Percentiles rank a stretch among this genome's conserved stretches.
phyloP scores from a whole-genome alignment of 257 asterid species.

The Coffea canephora region DNA sequence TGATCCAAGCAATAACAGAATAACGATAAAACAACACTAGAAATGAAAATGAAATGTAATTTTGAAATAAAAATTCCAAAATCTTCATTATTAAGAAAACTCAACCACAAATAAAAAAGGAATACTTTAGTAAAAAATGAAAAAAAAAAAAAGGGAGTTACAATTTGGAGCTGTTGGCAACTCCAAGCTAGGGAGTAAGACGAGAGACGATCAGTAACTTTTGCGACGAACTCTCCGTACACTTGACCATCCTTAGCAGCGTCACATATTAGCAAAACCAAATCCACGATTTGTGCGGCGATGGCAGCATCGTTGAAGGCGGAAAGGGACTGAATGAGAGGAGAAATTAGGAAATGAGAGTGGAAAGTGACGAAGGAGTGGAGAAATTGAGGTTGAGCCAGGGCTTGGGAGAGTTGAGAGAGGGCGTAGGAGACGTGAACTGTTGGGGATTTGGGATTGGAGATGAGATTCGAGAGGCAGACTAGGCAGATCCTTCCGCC shows the following conservation, averaged over 20 bases:
- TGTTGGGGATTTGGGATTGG: slow-evolving; percentile 71
- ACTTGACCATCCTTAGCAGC: slow-evolving; percentile 32
- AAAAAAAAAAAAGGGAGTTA: slow-evolving; percentile 20
- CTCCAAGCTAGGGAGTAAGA: slow-evolving; percentile 69
- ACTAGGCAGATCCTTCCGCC: slow-evolving; percentile 88
- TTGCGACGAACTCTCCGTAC: slow-evolving; percentile 60
- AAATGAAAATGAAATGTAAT: not conserved
- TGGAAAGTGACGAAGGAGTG: slow-evolving; percentile 56
- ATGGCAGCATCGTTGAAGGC: slow-evolving; percentile 67
- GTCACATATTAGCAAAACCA: slow-evolving; percentile 56
- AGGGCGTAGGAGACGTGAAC: slow-evolving; percentile 88
- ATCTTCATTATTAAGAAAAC: no score
- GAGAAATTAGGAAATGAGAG: slow-evolving; percentile 82
- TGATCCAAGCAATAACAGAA: not conserved
- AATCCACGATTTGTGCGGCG: slow-evolving; percentile 63
- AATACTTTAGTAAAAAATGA: not conserved
- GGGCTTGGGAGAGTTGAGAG: slow-evolving; percentile 79
- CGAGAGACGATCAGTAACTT: slow-evolving; percentile 64
- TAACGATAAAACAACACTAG: not conserved
- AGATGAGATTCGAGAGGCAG: slow-evolving; percentile 78
- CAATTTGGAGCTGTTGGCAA: slow-evolving; percentile 71
- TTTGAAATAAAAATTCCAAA: not conserved
- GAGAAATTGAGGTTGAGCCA: slow-evolving; percentile 65
- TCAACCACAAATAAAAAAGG: not conserved
- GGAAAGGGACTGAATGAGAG: slow-evolving; percentile 58